phyloP scores from a whole-genome alignment of 495 filamentous ascomycete genomes.

The Penicillium crystallinum region DNA sequence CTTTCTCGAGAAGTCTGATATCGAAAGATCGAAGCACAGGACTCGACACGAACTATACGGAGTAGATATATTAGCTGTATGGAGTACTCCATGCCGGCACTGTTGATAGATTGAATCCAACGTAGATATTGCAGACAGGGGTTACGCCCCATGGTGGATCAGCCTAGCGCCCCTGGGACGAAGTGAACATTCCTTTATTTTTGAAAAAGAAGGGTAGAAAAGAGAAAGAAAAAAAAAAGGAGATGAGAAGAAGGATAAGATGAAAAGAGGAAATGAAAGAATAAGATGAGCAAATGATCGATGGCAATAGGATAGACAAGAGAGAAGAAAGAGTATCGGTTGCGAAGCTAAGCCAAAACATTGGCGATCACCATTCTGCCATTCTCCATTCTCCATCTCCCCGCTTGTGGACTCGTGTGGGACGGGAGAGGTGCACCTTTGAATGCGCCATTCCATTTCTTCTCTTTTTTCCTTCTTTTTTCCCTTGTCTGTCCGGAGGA shows the following conservation, averaged over 20 bases:
- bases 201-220: not conserved
- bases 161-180: slow-evolving; percentile 5
- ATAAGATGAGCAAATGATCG: too few species aligned
- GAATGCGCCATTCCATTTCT: not conserved
- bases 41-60: too few species aligned
- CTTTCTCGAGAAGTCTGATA: too few species aligned
- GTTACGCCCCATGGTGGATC: slow-evolving; percentile 16
- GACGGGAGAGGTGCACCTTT: slow-evolving; percentile 19
- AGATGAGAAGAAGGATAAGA: too few species aligned
- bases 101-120: not conserved
- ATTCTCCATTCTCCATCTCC: slow-evolving; percentile 5
- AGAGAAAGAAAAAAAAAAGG: too few species aligned
- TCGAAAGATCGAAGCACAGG: too few species aligned
- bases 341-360: not conserved
- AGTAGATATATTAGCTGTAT: too few species aligned
- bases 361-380: not conserved
- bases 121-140: slow-evolving; percentile 9
- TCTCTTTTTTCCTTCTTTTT: not conserved
- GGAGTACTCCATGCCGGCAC: too few species aligned
- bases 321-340: not conserved
- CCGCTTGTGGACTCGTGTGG: slow-evolving; percentile 16
- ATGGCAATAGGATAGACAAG: not conserved
- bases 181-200: slow-evolving; percentile 2
- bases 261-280: too few species aligned
- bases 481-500: not conserved